A percentile compares a stretch with the other conserved stretches of the same genome.
Evolutionary conservation across 2,329 filamentous ascomycete genomes (phyloP).

Genomic region (Diplodia mutila): DNA sequence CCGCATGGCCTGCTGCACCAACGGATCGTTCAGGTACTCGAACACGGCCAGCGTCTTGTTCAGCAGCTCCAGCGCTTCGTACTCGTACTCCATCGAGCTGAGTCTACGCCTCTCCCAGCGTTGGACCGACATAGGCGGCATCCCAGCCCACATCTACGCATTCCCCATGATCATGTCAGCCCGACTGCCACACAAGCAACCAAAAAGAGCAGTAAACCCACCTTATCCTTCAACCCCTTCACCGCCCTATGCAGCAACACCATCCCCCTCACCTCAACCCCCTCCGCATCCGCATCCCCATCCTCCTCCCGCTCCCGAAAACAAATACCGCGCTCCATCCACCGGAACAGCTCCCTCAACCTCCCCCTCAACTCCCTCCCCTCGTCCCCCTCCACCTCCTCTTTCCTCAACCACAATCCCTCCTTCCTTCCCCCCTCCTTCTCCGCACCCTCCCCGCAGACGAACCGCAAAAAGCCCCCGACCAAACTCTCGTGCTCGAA

Average conservation of each 20-base stretch:
- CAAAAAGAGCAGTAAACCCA: not conserved
- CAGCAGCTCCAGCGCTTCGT: slow-evolving; percentile 8
- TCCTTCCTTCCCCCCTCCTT: not conserved
- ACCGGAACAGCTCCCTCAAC: not conserved
- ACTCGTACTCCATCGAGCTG: slow-evolving; percentile 2
- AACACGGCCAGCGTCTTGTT: slow-evolving; percentile 14
- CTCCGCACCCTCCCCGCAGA: not conserved
- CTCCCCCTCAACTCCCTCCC: not conserved
- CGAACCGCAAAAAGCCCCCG: not conserved
- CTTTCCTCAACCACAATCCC: not conserved
- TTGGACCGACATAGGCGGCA: slow-evolving; percentile 10
- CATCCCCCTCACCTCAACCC: not conserved
- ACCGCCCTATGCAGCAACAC: slow-evolving; percentile 3
- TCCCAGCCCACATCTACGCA: not conserved
- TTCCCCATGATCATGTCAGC: not conserved
- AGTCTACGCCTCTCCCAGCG: slow-evolving; percentile 6
- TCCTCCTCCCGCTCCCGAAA: not conserved
- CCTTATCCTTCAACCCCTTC: slow-evolving; percentile 7
- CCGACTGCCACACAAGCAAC: not conserved
- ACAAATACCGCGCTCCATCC: not conserved
- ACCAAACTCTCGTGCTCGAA: not conserved
- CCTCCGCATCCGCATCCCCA: too few relatives aligned
- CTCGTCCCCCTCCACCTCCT: not conserved
- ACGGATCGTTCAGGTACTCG: slow-evolving; percentile 7
- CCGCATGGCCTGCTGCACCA: slow-evolving; percentile 2